Evolutionary conservation across 1,284 basidiomycete genomes (phyloP).

Genomic region (Thecaphora thlaspeos): DNA sequence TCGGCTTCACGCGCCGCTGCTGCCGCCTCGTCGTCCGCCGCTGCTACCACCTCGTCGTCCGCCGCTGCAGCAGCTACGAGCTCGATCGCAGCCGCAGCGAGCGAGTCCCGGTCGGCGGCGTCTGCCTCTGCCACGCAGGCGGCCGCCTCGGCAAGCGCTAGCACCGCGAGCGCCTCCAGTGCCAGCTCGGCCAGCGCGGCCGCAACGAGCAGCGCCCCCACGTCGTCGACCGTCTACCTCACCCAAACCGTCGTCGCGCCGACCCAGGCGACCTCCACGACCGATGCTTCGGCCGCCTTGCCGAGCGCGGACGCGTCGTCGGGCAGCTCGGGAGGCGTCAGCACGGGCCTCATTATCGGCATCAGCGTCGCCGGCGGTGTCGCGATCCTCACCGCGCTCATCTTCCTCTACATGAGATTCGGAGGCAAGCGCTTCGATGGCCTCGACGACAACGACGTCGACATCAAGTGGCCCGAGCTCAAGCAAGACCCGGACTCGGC

Average conservation of each 20-base stretch:
- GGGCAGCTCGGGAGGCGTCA: conserved; percentile 7
- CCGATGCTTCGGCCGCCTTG: background rate
- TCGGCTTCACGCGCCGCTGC: conserved; percentile 8
- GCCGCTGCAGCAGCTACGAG: conserved; percentile 13
- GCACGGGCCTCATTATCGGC: conserved; percentile 51
- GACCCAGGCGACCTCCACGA: background rate
- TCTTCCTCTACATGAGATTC: conserved; percentile 52
- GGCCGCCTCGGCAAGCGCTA: conserved; percentile 9
- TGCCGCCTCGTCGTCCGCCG: conserved; percentile 12
- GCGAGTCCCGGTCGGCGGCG: too few species aligned
- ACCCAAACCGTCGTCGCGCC: background rate
- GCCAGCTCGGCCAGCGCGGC: conserved; percentile 16
- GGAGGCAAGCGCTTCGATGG: conserved; percentile 36
- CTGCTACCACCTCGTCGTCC: conserved; percentile 21
- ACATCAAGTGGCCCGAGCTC: conserved; percentile 57
- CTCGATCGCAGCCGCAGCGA: conserved; percentile 8
- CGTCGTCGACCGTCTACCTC: background rate
- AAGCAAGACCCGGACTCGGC: conserved; percentile 46
- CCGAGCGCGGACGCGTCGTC: background rate
- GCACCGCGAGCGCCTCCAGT: conserved; percentile 1
- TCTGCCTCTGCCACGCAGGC: conserved; percentile 11
- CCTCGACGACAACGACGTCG: conserved; percentile 43
- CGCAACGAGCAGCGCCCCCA: background rate
- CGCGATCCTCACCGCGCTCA: conserved; percentile 35
- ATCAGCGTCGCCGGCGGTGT: conserved; percentile 51